Conservation (phyloP, 768 basidiomycete genomes). For the Macrolepiota dolichaula region DNA sequence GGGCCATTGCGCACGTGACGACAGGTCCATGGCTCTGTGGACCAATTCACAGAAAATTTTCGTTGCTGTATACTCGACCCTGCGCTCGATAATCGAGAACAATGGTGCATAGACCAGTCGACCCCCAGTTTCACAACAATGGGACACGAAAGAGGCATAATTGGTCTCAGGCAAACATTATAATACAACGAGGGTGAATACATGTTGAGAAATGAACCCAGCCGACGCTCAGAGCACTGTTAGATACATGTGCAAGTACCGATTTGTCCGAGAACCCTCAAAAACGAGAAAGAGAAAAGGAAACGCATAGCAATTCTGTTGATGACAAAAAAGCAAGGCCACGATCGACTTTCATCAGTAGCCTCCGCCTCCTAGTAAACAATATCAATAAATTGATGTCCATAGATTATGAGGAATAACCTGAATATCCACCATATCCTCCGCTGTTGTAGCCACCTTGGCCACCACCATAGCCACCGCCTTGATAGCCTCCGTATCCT, state of each 20-base stretch:
- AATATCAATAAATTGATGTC: slow-evolving; percentile 9
- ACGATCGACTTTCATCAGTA: slow-evolving; percentile 19
- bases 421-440: slow-evolving; percentile 17
- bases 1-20: neutral
- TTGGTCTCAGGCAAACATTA: slow-evolving; percentile 14
- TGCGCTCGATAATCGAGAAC: slow-evolving; percentile 4
- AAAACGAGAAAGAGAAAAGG: slow-evolving; percentile 3
- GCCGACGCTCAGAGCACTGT: slow-evolving; percentile 14
- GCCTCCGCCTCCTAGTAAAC: slow-evolving; percentile 25
- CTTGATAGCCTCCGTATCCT: slow-evolving; percentile 23
- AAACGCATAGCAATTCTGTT: neutral
- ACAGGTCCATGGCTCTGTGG: neutral
- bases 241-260: slow-evolving; percentile 7
- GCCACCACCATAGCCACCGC: slow-evolving; percentile 23
- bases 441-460: slow-evolving; percentile 19
- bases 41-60: slow-evolving; percentile 3
- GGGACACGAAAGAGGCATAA: slow-evolving; percentile 2
- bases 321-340: neutral
- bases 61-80: neutral
- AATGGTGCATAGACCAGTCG: neutral
- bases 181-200: slow-evolving; percentile 11
- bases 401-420: neutral
- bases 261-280: slow-evolving; percentile 11
- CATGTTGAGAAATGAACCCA: slow-evolving; percentile 14
- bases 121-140: neutral